Conservation (phyloP, 345 rosid species). For the Arabidopsis arenosa region DNA sequence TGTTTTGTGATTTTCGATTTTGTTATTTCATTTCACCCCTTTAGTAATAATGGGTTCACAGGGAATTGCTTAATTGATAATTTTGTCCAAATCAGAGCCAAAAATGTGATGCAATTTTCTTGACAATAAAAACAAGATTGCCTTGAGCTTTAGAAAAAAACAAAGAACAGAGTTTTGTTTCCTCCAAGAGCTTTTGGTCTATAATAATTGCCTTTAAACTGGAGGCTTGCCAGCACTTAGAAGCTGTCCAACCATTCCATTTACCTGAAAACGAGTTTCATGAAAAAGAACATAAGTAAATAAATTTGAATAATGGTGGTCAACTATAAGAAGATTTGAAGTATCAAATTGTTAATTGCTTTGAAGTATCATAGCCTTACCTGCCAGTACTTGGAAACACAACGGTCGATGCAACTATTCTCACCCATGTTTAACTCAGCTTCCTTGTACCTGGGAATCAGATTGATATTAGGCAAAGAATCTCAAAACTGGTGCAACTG, state of each 20-base stretch:
- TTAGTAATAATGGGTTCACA: slow-evolving; percentile 12
- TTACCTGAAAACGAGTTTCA: slow-evolving; percentile 64
- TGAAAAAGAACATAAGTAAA: slow-evolving; percentile 1
- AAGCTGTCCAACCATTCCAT: slow-evolving; percentile 84
- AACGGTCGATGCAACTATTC: slow-evolving; percentile 98
- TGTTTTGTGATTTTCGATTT: neutral
- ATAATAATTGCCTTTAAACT: slow-evolving; percentile 14
- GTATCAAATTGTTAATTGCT: neutral
- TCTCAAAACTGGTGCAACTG: slow-evolving; percentile 10
- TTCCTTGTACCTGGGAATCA: slow-evolving; percentile 78
- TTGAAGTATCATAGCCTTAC: slow-evolving; percentile 46
- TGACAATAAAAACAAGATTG: slow-evolving; percentile 33
- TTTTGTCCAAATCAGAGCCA: slow-evolving; percentile 22
- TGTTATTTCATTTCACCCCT: slow-evolving; percentile 37
- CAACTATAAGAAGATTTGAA: neutral
- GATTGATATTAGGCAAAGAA: slow-evolving; percentile 5
- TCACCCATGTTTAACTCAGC: slow-evolving; percentile 97
- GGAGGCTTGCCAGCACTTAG: slow-evolving; percentile 77
- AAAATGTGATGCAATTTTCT: slow-evolving; percentile 33
- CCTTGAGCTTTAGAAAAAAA: slow-evolving; percentile 14
- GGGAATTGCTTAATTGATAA: slow-evolving; percentile 19
- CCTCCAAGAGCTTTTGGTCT: slow-evolving; percentile 35
- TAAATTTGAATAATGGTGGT: neutral
- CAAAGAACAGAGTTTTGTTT: slow-evolving; percentile 17
- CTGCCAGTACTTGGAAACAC: slow-evolving; percentile 96